Base-by-base conservation (phyloP, 2,329 filamentous ascomycete species). In the Xylaria sp. region DNA sequence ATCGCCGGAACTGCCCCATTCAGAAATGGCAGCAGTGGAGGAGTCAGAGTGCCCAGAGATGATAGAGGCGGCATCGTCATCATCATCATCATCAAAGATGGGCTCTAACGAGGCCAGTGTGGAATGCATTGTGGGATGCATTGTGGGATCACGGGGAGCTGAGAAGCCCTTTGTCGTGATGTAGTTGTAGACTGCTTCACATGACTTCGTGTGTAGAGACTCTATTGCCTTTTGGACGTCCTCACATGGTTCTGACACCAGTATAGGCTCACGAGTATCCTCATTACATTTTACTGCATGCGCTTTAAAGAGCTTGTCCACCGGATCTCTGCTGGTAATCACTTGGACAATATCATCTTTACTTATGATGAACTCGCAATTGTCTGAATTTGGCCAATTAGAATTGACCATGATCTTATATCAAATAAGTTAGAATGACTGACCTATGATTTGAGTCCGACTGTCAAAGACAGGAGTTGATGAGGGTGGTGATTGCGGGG, bases 291-390 rank as follows among this genome's bases (percentile, higher is more conserved):
- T 73, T 17, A 77, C 26, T 26, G 71, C 77, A 53, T 74, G 74
- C 31, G 76, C 75, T 59, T 73, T 76, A 60, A 68, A 71, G 63
- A 66, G 72, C 38, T 68, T 63, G 17, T 72, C 74, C 9, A 48
- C 20, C 11, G 71, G 61, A 26, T 76, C 70, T 42, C 72, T 76
- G 58, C 51, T 61, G 28, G 66, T 75, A 57, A 78, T 71, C 9
- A 78, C 71, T 26, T 71, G 67, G 56, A 79, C 66, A 13, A 69
- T 66, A 56, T 77, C 77, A 68, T 74, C 70, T 59, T 72, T 75
- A 28, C 48, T 59, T 17, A 74, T 64, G 66, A 79, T 63, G 64
- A 78, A 79, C 57, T 76, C 73, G 71, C 77, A 78, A 60, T 79
- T 79, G 15, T 76, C 75, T 75, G 36, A 62, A 65, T 70, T 65